Base-by-base conservation (phyloP, 1,284 basidiomycete species). In the Marasmius oreades region DNA sequence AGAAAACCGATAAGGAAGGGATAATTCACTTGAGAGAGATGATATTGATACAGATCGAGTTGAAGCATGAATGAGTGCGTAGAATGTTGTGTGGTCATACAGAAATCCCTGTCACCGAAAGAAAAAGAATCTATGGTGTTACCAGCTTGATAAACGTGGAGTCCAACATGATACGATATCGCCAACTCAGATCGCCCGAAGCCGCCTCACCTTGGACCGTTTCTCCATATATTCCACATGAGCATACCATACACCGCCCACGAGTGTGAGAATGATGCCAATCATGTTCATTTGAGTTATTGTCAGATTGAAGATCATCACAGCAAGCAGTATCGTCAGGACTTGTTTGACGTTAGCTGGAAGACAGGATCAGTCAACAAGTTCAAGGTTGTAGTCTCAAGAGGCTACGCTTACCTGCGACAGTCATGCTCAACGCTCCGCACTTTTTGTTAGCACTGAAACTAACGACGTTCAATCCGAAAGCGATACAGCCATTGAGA, bases 311-410 rank as follows among this genome's bases (percentile, higher is more conserved):
- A 97, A 97, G 33, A 96, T 79, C 36, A 81, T 64, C 10, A 97
- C 91, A 0, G 93, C 92, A 52, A 89, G 83, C 2, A 94, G 77
- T 61, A 97, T 88, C 1, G 94, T 95, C 60, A 97, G 71, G n/a
- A 94, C 95, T 69, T 97, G 95, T 73, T 98, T 98, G 56, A 94
- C 84, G 67, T 95, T 94, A 52, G 86, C 92, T 90, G 63, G 7
- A 46, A 39, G 51, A 55, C 37, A 26, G 51, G 44, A 55, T 42
- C 56, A 31, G 45, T 50, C 52, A 42, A 56, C 23, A 56, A 47
- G 63, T 55, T n/a, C 18, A 12, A 45, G 42, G 14, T 34, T 18
- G 58, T 50, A n/a, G 37, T 14, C 24, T 18, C 46, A 36, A 20
- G 55, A 16, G 52, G 52, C 24, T 12, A 28, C 16, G 70, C 82